Evolutionary conservation across 441 rosid species (phyloP).

Genomic region (Manihot esculenta): DNA sequence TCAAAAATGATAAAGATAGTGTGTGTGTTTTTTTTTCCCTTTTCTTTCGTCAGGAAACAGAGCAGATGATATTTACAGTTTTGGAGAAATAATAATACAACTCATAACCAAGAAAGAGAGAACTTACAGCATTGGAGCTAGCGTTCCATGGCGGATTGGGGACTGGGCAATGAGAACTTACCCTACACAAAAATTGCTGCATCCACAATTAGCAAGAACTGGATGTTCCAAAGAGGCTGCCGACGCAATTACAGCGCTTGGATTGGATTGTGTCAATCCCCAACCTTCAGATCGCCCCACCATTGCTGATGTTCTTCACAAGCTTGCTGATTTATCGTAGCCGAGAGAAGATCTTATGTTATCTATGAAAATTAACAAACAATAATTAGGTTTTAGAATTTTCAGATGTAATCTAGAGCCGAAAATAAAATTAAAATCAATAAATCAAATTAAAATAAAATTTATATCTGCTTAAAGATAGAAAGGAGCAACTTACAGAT

Average conservation of each 20-base stretch:
- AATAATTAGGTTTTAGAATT: too few relatives aligned
- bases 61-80: constrained; percentile 3
- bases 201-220: not conserved
- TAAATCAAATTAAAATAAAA: too few relatives aligned
- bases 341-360: too few relatives aligned
- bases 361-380: too few relatives aligned
- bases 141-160: not conserved
- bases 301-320: not conserved
- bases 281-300: not conserved
- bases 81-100: constrained; percentile 1
- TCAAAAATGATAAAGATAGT: too few relatives aligned
- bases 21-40: too few relatives aligned
- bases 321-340: not conserved
- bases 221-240: not conserved
- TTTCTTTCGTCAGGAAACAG: not conserved
- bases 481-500: too few relatives aligned
- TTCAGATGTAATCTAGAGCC: too few relatives aligned
- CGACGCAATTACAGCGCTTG: not conserved
- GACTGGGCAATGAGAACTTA: not conserved
- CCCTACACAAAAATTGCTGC: not conserved
- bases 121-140: not conserved
- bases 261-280: not conserved
- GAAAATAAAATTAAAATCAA: too few relatives aligned
- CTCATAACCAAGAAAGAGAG: not conserved
- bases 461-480: too few relatives aligned